Evolutionary conservation across 768 basidiomycete genomes (phyloP), one percentile per base, ranked within the genome.

Genomic region (Mycena albidolilacea): DNA sequence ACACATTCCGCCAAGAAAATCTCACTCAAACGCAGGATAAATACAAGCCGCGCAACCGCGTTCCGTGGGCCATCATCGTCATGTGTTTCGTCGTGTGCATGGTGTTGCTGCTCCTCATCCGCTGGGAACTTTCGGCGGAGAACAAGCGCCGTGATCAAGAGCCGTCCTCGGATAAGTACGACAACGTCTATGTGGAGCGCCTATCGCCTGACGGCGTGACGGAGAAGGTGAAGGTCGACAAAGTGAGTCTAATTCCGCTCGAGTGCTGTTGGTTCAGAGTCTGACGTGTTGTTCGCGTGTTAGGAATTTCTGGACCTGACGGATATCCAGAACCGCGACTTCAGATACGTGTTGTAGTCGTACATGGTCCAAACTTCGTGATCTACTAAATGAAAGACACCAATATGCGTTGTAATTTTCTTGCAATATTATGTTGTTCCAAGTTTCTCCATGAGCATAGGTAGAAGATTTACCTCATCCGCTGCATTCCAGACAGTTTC

Each of bases 261-360:
- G 35, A 58, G 57, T 5, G 23, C 54, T 55, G 23, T 6, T 55
- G 9, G 14, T 15, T 23, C 23, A 58, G 35, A 15, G 35, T 58
- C 57, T 58, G 57, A 58, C 57, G 57, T 58, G 14, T 15, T 58
- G 57, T 37, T 14, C 9, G 57, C 37, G 35, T 58, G 14, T 7
- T 38, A 58, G 57, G 57, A 58, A 58, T 58, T 58, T 15, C 37
- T 58, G 35, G 57, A 58, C 57, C 57, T 58, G 14, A 58, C 57
- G 57, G 57, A 58, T 58, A 58, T 58, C 57, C 57, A 58, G 57
- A 58, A 58, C 57, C 57, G 57, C 35, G 57, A 58, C 35, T 58
- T 58, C 57, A 58, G 57, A 58, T 58, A 58, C 57, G 57, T 58
- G 14, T 37, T 58, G 57, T 58, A 58, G 57, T 58, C 15, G 37